Conservation (phyloP, 305 asterid genomes). For the Fraxinus sp. region DNA sequence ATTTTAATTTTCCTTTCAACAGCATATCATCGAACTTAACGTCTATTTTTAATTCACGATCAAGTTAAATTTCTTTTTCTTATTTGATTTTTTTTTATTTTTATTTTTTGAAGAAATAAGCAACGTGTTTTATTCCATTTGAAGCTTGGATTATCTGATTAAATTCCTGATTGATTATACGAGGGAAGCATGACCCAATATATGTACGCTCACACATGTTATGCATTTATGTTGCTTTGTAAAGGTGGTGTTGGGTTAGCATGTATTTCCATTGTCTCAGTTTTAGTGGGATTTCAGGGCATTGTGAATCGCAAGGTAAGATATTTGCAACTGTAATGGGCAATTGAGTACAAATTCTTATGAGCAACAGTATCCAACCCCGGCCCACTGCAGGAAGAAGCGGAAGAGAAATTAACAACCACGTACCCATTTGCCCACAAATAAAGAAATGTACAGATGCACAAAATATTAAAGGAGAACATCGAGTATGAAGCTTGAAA, state of each 20-base stretch:
- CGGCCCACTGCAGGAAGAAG: background rate
- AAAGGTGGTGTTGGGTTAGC: background rate
- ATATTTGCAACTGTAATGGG: background rate
- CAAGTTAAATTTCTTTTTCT: background rate
- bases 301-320: background rate
- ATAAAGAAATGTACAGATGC: background rate
- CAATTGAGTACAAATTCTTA: background rate
- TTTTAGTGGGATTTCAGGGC: background rate
- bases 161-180: slow-evolving; percentile 1
- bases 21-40: background rate
- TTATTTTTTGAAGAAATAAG: background rate
- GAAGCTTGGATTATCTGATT: slow-evolving; percentile 8
- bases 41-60: background rate
- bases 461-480: background rate
- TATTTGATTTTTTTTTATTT: background rate
- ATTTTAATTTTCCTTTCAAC: background rate
- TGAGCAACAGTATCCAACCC: background rate
- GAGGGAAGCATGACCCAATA: background rate
- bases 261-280: background rate
- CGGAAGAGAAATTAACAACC: background rate
- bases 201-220: background rate
- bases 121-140: background rate
- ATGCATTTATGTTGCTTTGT: background rate
- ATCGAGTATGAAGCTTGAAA: background rate
- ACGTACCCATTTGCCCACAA: background rate